phyloP scores from a whole-genome alignment of 1,139 yeast species.

The Yamadazyma epiphylla region DNA sequence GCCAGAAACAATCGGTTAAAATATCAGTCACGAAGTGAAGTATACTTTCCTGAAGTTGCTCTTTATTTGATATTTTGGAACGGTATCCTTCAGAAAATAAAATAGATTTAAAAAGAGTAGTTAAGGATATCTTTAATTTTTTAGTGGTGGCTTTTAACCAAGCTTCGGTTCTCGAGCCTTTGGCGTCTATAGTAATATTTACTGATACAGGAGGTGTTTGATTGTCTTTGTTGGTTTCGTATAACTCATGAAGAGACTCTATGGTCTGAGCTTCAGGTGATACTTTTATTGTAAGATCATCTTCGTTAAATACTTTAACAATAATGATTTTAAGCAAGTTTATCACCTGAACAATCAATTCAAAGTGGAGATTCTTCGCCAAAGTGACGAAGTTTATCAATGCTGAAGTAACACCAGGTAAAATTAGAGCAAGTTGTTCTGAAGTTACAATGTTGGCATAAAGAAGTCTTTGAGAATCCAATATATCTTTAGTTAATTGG shows the following conservation, averaged over 20 bases:
- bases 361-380: conserved; percentile 22
- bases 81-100: conserved; percentile 7
- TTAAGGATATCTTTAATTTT: conserved; percentile 51
- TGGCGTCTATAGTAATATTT: conserved; percentile 5
- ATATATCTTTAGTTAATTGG: conserved; percentile 8
- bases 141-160: conserved; percentile 67
- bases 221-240: conserved; percentile 12
- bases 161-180: conserved; percentile 35
- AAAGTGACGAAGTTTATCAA: conserved; percentile 24
- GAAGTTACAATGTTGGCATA: conserved; percentile 18
- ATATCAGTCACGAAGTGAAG: conserved; percentile 20
- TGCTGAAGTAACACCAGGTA: conserved; percentile 39
- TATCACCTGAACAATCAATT: conserved; percentile 19
- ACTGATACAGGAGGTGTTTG: conserved; percentile 7
- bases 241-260: conserved; percentile 16
- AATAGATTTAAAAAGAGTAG: conserved; percentile 26
- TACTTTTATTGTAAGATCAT: conserved; percentile 14
- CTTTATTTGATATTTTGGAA: conserved; percentile 8
- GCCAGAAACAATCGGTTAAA: conserved; percentile 25
- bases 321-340: conserved; percentile 19
- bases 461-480: conserved; percentile 12
- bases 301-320: conserved; percentile 26
- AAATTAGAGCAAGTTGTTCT: conserved; percentile 31
- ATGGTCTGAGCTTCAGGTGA: conserved; percentile 6
- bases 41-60: conserved; percentile 20